phyloP scores from a whole-genome alignment of 2,329 filamentous ascomycete species.

The Diaporthe citrichinensis region DNA sequence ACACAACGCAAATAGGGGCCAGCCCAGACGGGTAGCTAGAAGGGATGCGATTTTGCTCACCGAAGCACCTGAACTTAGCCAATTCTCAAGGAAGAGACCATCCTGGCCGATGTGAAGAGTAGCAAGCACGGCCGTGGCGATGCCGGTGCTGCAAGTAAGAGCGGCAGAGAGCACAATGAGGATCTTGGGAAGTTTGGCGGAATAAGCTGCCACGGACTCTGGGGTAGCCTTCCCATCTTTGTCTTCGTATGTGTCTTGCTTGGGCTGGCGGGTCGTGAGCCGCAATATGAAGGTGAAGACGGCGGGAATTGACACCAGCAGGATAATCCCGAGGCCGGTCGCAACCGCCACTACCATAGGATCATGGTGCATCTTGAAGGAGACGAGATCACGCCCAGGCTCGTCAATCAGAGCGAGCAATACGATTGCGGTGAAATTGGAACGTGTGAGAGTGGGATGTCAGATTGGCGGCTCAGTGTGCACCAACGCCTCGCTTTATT shows the following conservation, averaged over 20 bases:
- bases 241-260: conserved; percentile 73
- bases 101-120: conserved; percentile 55
- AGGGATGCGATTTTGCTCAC: conserved; percentile 59
- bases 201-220: conserved; percentile 74
- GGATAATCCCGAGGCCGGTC: conserved; percentile 48
- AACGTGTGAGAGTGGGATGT: background rate
- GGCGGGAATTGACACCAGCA: conserved; percentile 50
- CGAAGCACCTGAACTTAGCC: conserved; percentile 74
- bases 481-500: conserved; percentile 43
- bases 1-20: background rate
- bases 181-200: conserved; percentile 70
- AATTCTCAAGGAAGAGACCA: conserved; percentile 66
- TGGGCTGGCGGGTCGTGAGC: conserved; percentile 48
- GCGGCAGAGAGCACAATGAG: conserved; percentile 67
- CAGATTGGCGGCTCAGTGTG: conserved; percentile 51
- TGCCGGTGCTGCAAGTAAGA: conserved; percentile 67
- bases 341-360: conserved; percentile 47
- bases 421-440: background rate
- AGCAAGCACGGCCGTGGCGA: conserved; percentile 69
- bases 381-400: background rate
- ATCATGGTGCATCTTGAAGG: conserved; percentile 47
- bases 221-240: conserved; percentile 77
- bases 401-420: background rate
- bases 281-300: conserved; percentile 47
- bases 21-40: background rate